Conservation (phyloP, 768 basidiomycete genomes). For the Kwoniella sp. region DNA sequence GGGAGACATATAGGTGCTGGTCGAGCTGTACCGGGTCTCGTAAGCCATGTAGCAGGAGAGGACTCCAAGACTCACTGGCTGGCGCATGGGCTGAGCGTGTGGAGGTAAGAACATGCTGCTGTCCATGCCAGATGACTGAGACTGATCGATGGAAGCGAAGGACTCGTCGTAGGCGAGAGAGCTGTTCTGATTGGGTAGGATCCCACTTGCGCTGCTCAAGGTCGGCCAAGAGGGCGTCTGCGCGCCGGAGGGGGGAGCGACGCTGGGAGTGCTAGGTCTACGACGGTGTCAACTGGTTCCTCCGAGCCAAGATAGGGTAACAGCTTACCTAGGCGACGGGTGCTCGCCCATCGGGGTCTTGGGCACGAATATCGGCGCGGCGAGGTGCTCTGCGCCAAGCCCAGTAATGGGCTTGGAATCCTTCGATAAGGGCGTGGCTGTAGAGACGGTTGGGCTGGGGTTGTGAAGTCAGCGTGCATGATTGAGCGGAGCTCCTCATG, state of each 20-base stretch:
- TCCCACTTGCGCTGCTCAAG: conserved; percentile 5
- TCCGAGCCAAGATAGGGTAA: not conserved
- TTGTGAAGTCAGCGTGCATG: too few relatives aligned
- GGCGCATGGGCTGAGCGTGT: conserved; percentile 53
- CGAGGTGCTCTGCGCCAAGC: conserved; percentile 30
- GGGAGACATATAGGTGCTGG: conserved; percentile 84
- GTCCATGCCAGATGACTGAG: conserved; percentile 24
- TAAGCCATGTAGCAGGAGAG: conserved; percentile 10
- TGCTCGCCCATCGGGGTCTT: conserved; percentile 30
- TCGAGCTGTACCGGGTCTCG: conserved; percentile 60
- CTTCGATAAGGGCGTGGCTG: conserved; percentile 1
- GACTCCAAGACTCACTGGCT: conserved; percentile 57
- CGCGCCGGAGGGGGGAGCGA: not conserved
- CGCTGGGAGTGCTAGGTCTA: not conserved
- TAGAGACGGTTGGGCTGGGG: not conserved
- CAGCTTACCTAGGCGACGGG: conserved; percentile 22
- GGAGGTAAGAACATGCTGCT: conserved; percentile 41
- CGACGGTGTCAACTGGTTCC: too few relatives aligned
- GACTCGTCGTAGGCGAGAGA: conserved; percentile 8
- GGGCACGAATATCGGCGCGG: conserved; percentile 46
- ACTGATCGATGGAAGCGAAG: conserved; percentile 13
- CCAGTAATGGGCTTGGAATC: conserved; percentile 5
- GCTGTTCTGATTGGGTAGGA: conserved; percentile 12
- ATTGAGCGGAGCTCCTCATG: too few relatives aligned
- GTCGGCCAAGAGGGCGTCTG: conserved; percentile 10